Base-by-base conservation (phyloP, 2,329 filamentous ascomycete species). In the Fusarium xylarioides region DNA sequence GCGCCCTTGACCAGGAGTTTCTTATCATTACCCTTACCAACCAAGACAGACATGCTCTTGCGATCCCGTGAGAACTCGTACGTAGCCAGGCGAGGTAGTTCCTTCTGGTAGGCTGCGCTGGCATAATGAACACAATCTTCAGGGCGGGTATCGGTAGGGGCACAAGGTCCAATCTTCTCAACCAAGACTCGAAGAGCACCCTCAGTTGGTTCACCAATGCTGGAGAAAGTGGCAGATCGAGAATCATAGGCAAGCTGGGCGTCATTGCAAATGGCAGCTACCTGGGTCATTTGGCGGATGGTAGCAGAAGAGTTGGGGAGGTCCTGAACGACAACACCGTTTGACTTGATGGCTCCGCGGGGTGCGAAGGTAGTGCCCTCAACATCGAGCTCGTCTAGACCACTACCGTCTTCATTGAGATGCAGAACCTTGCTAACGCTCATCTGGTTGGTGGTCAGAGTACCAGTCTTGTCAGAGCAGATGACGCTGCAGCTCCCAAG, bases 381-480 rank as follows among this genome's bases (percentile, higher is more conserved):
- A 35, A 99, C 92, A 69, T 96, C 92, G 53, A 97, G 88, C 81
- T 97, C 95, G 77, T 95, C 93, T 30, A 98, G 86, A 66, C 90
- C 91, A 60, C 85, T 89, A 54, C 94, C 95, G 67, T 89, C 83
- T 74, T 93, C 90, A 77, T 90, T 91, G 75, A 99, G 87, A 80
- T 95, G 94, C 53, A 97, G 93, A 63, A 98, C 85, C 84, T 95
- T 97, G 86, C 91, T 96, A 63, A 98, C 96, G 80, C 96, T 98
- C 96, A 99, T 99, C 84, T 98, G 95, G 85, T 99, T 99, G 44
- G 96, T 99, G 16, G 96, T 99, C 80, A 99, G 85, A 54, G 96
- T 99, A 76, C 96, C 97, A 10, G 96, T 99, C 88, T 99, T 99
- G 87, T 99, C 96, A 8, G 97, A 99, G 86, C 97, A 99, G 81